phyloP scores from a whole-genome alignment of 108 stramenopile species.

The Cylindrotheca fusiformis region DNA sequence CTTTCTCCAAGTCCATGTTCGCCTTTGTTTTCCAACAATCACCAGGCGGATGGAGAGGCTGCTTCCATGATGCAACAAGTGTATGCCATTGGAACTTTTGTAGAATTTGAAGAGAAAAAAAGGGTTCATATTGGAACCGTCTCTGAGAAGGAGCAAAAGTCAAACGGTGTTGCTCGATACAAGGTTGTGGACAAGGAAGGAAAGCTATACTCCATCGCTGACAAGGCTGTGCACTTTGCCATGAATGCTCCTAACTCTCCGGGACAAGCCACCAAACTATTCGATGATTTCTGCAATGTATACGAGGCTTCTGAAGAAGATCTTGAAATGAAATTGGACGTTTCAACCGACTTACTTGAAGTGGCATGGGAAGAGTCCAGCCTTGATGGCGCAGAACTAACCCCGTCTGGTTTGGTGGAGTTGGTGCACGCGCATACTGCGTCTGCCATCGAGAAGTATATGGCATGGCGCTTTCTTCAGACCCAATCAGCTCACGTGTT shows the following conservation, averaged over 20 bases:
- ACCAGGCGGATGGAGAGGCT: too few species aligned
- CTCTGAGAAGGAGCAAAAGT: slow-evolving; percentile 40
- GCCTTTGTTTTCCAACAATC: too few species aligned
- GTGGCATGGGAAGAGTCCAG: slow-evolving; percentile 61
- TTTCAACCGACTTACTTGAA: slow-evolving; percentile 44
- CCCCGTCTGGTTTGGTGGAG: slow-evolving; percentile 38
- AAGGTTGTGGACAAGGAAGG: slow-evolving; percentile 41
- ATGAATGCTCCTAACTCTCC: slow-evolving; percentile 48
- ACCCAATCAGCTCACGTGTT: slow-evolving; percentile 45
- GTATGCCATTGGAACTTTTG: slow-evolving; percentile 39
- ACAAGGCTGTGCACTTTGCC: slow-evolving; percentile 45
- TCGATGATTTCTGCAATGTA: slow-evolving; percentile 35
- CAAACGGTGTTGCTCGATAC: slow-evolving; percentile 52
- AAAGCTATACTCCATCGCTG: slow-evolving; percentile 41
- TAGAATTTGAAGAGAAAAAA: slow-evolving; percentile 45
- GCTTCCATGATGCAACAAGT: too few species aligned
- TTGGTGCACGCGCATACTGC: slow-evolving; percentile 51
- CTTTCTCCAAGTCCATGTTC: too few species aligned
- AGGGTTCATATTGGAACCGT: slow-evolving; percentile 53
- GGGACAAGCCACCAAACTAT: slow-evolving; percentile 35
- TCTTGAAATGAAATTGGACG: slow-evolving; percentile 36
- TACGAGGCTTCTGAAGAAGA: slow-evolving; percentile 35
- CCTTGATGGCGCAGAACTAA: slow-evolving; percentile 35
- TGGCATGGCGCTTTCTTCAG: slow-evolving; percentile 45
- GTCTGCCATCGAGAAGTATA: slow-evolving; percentile 57